A percentile compares a stretch with the other conserved stretches of the same genome.
phyloP scores from a whole-genome alignment of 1,284 basidiomycete species.

The Boletus holoroseus region DNA sequence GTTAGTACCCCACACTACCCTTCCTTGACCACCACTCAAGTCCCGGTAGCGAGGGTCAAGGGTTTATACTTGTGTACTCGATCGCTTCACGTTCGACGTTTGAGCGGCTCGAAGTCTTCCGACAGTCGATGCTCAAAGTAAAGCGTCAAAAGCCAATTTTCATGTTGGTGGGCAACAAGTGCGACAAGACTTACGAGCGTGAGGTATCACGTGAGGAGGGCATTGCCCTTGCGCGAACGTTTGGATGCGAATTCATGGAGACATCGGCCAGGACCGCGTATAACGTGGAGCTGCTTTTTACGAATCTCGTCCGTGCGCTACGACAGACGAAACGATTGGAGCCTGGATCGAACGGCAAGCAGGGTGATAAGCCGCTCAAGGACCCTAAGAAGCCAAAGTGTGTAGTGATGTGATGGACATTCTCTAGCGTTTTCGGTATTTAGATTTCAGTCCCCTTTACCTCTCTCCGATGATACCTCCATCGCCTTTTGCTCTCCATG shows the following conservation, averaged over 20 bases:
- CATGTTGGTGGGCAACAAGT: slow-evolving; percentile 91
- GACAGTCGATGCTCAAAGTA: slow-evolving; percentile 90
- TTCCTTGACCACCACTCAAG: slow-evolving; percentile 13
- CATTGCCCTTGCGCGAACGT: slow-evolving; percentile 73
- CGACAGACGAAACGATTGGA: slow-evolving; percentile 51
- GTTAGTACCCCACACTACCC: slow-evolving; percentile 43
- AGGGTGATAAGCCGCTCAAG: slow-evolving; percentile 33
- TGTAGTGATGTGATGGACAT: slow-evolving; percentile 70
- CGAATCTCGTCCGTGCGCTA: slow-evolving; percentile 84
- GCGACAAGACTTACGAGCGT: slow-evolving; percentile 79
- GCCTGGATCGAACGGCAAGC: slow-evolving; percentile 30
- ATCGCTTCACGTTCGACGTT: slow-evolving; percentile 94
- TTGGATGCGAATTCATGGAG: slow-evolving; percentile 95
- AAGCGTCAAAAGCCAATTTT: slow-evolving; percentile 84
- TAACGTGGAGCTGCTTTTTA: slow-evolving; percentile 94
- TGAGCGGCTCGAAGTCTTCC: slow-evolving; percentile 90
- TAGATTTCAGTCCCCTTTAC: slow-evolving; percentile 57
- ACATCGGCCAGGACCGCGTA: slow-evolving; percentile 93
- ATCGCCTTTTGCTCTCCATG: slow-evolving; percentile 38
- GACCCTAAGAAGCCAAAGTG: slow-evolving; percentile 54
- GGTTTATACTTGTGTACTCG: slow-evolving; percentile 97
- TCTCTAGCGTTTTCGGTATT: slow-evolving; percentile 53
- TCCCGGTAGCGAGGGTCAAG: slow-evolving; percentile 83
- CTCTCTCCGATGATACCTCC: slow-evolving; percentile 71
- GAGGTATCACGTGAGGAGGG: slow-evolving; percentile 91